Evolutionary conservation across 2,329 filamentous ascomycete species (phyloP).

Genomic region (Apiospora malaysiana): DNA sequence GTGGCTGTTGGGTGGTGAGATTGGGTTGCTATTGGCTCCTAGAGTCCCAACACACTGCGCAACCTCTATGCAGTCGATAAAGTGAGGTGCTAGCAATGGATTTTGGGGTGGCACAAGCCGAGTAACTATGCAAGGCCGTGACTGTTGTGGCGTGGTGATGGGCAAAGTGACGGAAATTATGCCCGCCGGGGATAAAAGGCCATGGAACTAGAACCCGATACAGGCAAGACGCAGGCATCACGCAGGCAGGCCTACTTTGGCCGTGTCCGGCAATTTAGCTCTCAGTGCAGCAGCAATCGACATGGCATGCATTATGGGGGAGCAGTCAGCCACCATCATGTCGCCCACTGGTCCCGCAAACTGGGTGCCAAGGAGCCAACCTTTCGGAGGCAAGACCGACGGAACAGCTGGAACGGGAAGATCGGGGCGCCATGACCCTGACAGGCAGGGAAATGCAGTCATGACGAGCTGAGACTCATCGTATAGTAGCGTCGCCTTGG

Average conservation of each 20-base stretch:
- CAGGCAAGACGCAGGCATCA: neutral
- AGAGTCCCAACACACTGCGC: neutral
- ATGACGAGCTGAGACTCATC: neutral
- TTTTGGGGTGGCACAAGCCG: constrained; percentile 19
- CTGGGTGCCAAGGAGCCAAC: neutral
- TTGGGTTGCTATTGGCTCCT: constrained; percentile 12
- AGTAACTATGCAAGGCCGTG: constrained; percentile 13
- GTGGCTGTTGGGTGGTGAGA: constrained; percentile 8
- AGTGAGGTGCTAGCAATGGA: neutral
- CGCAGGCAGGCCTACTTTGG: neutral
- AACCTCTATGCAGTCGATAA: constrained; percentile 14
- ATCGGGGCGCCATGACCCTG: neutral
- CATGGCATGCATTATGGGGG: neutral
- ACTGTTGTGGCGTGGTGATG: constrained; percentile 16
- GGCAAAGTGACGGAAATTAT: constrained; percentile 12
- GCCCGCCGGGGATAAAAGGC: neutral
- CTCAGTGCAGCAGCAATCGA: constrained; percentile 7
- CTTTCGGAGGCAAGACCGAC: neutral
- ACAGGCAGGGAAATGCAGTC: neutral
- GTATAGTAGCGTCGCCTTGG: neutral
- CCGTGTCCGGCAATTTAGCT: neutral
- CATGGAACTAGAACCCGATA: neutral
- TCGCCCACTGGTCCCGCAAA: neutral
- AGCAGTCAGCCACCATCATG: neutral
- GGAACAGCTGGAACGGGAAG: neutral